These are phyloP conservation scores for Starmerella cellae DNA, from an alignment of 805 yeast genomes.

Conservation along the genomic window DNA sequence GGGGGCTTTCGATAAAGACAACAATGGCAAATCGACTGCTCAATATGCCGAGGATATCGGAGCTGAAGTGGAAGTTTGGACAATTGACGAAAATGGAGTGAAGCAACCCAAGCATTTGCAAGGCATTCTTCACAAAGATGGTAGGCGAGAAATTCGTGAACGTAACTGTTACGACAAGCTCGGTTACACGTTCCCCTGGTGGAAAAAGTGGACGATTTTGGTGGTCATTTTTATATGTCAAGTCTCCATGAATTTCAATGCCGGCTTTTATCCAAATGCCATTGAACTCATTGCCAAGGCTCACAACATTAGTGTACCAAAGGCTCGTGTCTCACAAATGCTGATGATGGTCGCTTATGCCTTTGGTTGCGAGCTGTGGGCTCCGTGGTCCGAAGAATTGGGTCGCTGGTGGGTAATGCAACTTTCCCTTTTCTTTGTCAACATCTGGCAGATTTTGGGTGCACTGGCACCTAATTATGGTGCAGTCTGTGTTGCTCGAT, in stretches of 20 bases:
- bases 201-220: conserved; percentile 30
- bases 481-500: conserved; percentile 44
- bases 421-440: conserved; percentile 36
- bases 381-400: conserved; percentile 55
- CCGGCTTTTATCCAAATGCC: conserved; percentile 30
- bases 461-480: conserved; percentile 44
- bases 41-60: conserved; percentile 12
- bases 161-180: conserved; percentile 30
- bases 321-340: conserved; percentile 39
- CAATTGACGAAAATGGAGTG: conserved; percentile 8
- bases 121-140: conserved; percentile 17
- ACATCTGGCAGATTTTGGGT: conserved; percentile 37
- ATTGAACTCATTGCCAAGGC: conserved; percentile 33
- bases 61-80: conserved; percentile 13
- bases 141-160: conserved; percentile 22
- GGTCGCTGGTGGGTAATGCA: conserved; percentile 51
- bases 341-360: conserved; percentile 45
- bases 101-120: conserved; percentile 6
- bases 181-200: conserved; percentile 28
- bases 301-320: conserved; percentile 31
- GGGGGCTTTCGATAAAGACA: background rate
- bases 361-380: conserved; percentile 42
- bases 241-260: conserved; percentile 33
- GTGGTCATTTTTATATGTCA: conserved; percentile 31
- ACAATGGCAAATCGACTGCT: conserved; percentile 12